Base-by-base conservation (phyloP, 2,329 filamentous ascomycete species). In the Pyrenochaeta sp. region DNA sequence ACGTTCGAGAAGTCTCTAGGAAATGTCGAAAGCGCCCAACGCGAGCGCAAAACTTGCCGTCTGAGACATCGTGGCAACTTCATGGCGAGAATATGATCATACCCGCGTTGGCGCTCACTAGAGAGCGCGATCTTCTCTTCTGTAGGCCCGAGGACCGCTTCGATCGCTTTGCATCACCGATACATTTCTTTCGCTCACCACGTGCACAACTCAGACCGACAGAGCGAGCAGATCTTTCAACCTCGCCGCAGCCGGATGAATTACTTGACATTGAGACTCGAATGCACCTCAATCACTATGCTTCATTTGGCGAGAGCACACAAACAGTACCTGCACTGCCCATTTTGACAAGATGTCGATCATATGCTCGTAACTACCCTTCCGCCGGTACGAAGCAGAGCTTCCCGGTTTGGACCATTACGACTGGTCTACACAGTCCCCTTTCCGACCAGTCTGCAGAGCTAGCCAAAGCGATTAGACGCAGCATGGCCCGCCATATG, bases 171-270 rank as follows among this genome's bases (percentile, higher is more conserved):
- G 79, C 79, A 1, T 82, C 79, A 5, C 80, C 81, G 3, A 70
- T 79, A 2, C 75, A 81, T 37, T 82, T 82, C 68, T 82, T 83
- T 54, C 79, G 81, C 43, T 80, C 80, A 1, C 71, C 80, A 5
- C 67, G 69, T 32, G 68, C 62, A 12, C 60, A 70, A 17, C 50
- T 74, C 17, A 17, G 68, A 11, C 61, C 58, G 41, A 67, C 72
- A 10, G 58, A 61, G 9, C 46, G 58, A 11, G 69, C 71, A 21
- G 60, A 75, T 31, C 31, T 51, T 6, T 47, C 63, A n/a, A 67
- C 72, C n/a, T 67, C 67, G 3, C 54, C 62, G 5, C 60, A 66
- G 21, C 69, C 66, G 15, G 63, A 64, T 18, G 61, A 59, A 14
- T 58, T 66, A 0, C 48, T 71, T 6, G 75, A 78, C 51, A 36